A percentile compares a stretch with the other conserved stretches of the same genome.
Evolutionary conservation across 257 asterid genomes (phyloP).

Genomic region (Pogostemon cablin): DNA sequence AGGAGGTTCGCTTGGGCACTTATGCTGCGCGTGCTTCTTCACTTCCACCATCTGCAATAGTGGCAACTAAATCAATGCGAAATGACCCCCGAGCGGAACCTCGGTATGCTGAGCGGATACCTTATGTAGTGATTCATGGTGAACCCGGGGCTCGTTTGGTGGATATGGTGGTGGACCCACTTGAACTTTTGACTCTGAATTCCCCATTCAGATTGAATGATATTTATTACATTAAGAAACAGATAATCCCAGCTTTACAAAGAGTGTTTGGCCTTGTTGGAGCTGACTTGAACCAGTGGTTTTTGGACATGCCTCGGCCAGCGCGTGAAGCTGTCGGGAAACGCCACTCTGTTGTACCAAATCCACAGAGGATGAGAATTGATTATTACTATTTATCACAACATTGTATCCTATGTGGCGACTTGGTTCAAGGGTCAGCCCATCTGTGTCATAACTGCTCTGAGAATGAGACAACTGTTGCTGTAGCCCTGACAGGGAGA

Average conservation of each 20-base stretch:
- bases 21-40: constrained; percentile 64
- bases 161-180: constrained; percentile 93
- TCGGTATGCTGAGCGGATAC: constrained; percentile 92
- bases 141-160: constrained; percentile 92
- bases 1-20: constrained; percentile 97
- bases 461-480: constrained; percentile 64
- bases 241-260: constrained; percentile 89
- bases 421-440: constrained; percentile 67
- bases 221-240: constrained; percentile 80
- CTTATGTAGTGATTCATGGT: constrained; percentile 90
- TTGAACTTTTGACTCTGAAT: constrained; percentile 64
- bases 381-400: constrained; percentile 80
- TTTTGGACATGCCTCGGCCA: constrained; percentile 84
- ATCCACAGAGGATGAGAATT: constrained; percentile 67
- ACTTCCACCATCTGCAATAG: constrained; percentile 96
- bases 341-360: constrained; percentile 46
- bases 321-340: constrained; percentile 63
- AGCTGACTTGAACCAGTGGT: constrained; percentile 87
- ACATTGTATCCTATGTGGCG: constrained; percentile 82
- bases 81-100: constrained; percentile 94
- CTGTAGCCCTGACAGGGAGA: constrained; percentile 70
- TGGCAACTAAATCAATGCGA: constrained; percentile 84
- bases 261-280: constrained; percentile 91
- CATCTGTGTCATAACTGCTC: constrained; percentile 65
- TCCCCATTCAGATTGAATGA: constrained; percentile 88